Percentiles rank a stretch among this genome's conserved stretches.
Conservation (phyloP, 73 alveolate genomes). For the Durusdinium trenchii region DNA sequence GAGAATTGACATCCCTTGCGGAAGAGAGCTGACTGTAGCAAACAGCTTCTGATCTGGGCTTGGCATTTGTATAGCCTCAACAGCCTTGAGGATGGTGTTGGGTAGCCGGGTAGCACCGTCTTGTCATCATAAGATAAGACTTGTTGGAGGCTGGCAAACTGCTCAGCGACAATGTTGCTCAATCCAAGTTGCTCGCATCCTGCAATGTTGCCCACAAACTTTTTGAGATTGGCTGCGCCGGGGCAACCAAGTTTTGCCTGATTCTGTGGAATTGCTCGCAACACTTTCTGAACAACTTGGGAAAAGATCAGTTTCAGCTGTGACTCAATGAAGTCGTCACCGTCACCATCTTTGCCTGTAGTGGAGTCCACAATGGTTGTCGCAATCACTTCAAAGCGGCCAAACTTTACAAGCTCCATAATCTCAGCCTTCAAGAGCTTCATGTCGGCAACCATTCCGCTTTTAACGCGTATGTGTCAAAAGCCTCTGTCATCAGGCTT, state of each 20-base stretch:
- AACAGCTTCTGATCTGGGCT: not conserved
- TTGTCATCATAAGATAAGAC: slow-evolving; percentile 8
- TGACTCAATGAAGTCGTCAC: not conserved
- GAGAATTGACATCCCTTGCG: not conserved
- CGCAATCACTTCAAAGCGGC: not conserved
- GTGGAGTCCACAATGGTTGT: no score
- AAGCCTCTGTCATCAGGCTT: no score
- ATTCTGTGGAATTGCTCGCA: not conserved
- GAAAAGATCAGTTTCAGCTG: not conserved
- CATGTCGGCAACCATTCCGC: not conserved
- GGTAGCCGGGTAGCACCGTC: not conserved
- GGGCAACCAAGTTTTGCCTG: not conserved
- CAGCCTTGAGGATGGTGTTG: not conserved
- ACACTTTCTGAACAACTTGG: not conserved
- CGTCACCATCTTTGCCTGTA: not conserved
- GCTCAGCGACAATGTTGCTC: not conserved
- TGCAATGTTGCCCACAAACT: not conserved
- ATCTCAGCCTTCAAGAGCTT: not conserved
- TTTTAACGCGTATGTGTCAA: no score
- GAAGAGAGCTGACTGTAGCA: not conserved
- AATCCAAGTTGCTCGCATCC: not conserved
- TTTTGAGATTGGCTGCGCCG: not conserved
- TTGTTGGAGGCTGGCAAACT: not conserved
- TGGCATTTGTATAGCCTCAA: not conserved
- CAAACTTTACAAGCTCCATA: not conserved